Percentiles rank a stretch among this genome's conserved stretches.
These are phyloP conservation scores for Penicillium italicum DNA, from an alignment of 2,329 filamentous ascomycete species.

Conservation along the genomic window DNA sequence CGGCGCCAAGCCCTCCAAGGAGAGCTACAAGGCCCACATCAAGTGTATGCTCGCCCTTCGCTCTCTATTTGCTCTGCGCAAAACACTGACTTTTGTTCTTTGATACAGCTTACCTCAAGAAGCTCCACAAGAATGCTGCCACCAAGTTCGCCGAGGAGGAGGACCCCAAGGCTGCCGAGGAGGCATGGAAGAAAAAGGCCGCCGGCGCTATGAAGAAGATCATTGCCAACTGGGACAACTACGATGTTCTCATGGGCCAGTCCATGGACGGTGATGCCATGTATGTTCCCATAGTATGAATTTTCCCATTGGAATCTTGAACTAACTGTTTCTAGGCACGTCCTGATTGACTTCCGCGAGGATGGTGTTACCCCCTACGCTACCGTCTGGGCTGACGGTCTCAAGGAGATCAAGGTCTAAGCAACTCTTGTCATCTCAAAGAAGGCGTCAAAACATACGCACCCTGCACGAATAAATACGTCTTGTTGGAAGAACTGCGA, in stretches of 20 bases:
- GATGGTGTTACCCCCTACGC: slow-evolving; percentile 89
- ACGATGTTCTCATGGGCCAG: slow-evolving; percentile 89
- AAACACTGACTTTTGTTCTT: neutral
- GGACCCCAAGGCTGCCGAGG: slow-evolving; percentile 60
- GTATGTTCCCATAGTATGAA: slow-evolving; percentile 53
- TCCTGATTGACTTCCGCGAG: slow-evolving; percentile 96
- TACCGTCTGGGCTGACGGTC: slow-evolving; percentile 91
- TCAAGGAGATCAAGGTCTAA: slow-evolving; percentile 89
- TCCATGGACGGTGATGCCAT: slow-evolving; percentile 91
- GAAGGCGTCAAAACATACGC: slow-evolving; percentile 14
- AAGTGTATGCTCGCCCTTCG: slow-evolving; percentile 61
- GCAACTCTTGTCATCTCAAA: slow-evolving; percentile 1
- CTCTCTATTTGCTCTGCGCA: slow-evolving; percentile 1
- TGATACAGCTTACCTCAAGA: slow-evolving; percentile 79
- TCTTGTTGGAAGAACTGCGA: slow-evolving; percentile 19
- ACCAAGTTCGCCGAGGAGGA: slow-evolving; percentile 55
- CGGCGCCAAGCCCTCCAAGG: slow-evolving; percentile 63
- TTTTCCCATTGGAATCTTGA: neutral
- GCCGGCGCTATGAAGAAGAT: slow-evolving; percentile 73
- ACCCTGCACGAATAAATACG: slow-evolving; percentile 26
- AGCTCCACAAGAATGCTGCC: slow-evolving; percentile 67
- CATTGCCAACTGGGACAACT: slow-evolving; percentile 91
- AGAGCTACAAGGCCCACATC: slow-evolving; percentile 74
- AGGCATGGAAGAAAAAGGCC: slow-evolving; percentile 60
- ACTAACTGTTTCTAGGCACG: slow-evolving; percentile 56